phyloP scores from a whole-genome alignment of 2,329 filamentous ascomycete species.

The Sporothrix schenckii region DNA sequence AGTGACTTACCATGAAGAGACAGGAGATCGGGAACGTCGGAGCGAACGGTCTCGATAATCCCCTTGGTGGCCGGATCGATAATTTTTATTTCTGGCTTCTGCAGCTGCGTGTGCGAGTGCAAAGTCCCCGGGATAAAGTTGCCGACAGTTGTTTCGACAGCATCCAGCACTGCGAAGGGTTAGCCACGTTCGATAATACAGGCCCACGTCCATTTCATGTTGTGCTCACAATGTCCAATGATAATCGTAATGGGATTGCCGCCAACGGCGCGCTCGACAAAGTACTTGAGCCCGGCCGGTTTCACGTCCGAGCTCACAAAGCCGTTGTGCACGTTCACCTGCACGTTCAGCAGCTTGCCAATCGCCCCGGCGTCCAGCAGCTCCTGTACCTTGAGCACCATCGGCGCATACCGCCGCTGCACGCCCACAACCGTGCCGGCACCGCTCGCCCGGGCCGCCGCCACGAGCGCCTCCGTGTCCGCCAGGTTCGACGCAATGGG shows the following conservation, averaged over 20 bases:
- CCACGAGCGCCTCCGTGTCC: slow-evolving; percentile 47
- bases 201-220: not conserved
- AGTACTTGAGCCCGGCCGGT: slow-evolving; percentile 50
- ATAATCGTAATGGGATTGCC: slow-evolving; percentile 50
- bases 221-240: slow-evolving; percentile 45
- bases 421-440: not conserved
- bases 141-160: not conserved
- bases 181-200: not conserved
- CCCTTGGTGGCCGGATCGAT: slow-evolving; percentile 5
- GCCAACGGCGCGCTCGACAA: slow-evolving; percentile 51
- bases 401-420: slow-evolving; percentile 3
- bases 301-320: slow-evolving; percentile 41
- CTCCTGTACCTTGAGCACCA: not conserved
- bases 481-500: slow-evolving; percentile 53
- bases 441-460: not conserved
- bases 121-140: not conserved
- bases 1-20: not conserved
- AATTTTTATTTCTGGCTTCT: not conserved
- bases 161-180: not conserved
- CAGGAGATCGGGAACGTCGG: slow-evolving; percentile 12
- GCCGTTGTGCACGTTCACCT: not conserved
- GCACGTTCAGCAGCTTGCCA: slow-evolving; percentile 12
- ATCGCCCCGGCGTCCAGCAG: not conserved
- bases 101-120: slow-evolving; percentile 5
- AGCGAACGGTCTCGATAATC: slow-evolving; percentile 8